Evolutionary conservation across 2,329 filamentous ascomycete species (phyloP), one percentile per base, ranked within the genome.

Genomic region (Alternaria sp.): DNA sequence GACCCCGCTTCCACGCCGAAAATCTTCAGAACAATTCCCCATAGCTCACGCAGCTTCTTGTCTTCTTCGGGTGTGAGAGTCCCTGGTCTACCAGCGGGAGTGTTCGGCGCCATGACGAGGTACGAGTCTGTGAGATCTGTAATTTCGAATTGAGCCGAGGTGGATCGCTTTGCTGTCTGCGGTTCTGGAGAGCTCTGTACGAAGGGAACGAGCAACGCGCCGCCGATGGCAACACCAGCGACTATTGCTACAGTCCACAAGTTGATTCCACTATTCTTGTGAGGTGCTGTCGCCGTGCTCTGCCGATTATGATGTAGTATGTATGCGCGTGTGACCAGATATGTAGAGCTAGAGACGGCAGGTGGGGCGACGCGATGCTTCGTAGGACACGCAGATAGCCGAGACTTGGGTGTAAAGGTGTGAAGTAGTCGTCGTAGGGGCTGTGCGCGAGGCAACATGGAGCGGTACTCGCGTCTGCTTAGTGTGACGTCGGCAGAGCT

Each of bases 1-100:
- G 37, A 72, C 54, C 64, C 59, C 63, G 67, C 74, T 17, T 72
- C 71, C 11, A 72, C 68, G 28, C 90, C 91, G 74, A 90, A 93
- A 42, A 97, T 83, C 62, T 90, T 88, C 66, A 96, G 84, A 37
- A 92, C 84, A 53, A 88, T 82, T 13, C 84, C 79, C 95, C 95
- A 99, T 67, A 98, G 85, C 77, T 96, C 90, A 71, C 90, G 90
- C 58, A 99, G 82, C 80, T 96, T 97, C 63, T 86, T 85, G 71
- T 97, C 92, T 80, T 99, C 88, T 62, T 97, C 93, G 3, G 87
- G 78, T n/a, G 93, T 97, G 58, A 99, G 83, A 68, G 91, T 97
- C 58, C 92, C 93, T 54, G 92, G 86, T 61, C 93, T 88, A 52
- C 95, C 95, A 36, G 89, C 85, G 42, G 84, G 84, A 29, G 71